Percentiles rank a stretch among this genome's conserved stretches.
phyloP scores from a whole-genome alignment of 352 stramenopile genomes.

The Globisporangium irregulare region DNA sequence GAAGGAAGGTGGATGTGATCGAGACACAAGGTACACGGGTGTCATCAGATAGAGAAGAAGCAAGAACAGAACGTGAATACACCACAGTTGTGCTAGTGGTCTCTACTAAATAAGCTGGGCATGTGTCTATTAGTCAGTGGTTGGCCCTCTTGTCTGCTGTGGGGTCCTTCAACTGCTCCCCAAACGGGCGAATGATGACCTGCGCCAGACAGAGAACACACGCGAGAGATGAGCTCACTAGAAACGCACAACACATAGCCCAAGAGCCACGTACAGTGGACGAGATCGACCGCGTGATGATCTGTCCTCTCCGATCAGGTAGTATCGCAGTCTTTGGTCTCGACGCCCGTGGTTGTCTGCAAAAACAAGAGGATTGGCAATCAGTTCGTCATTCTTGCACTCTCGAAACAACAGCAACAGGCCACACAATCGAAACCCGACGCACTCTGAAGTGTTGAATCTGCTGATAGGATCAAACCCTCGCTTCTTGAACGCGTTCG shows the following conservation, averaged over 20 bases:
- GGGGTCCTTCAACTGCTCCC: slow-evolving; percentile 22
- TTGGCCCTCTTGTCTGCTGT: slow-evolving; percentile 6
- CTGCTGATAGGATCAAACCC: background rate
- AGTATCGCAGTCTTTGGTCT: slow-evolving; percentile 34
- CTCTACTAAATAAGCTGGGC: background rate
- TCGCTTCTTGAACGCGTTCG: slow-evolving; percentile 28
- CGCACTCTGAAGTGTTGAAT: slow-evolving; percentile 10
- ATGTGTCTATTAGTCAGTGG: slow-evolving; percentile 2
- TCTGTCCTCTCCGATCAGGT: slow-evolving; percentile 30
- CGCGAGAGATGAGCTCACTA: background rate
- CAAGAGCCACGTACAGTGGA: slow-evolving; percentile 30
- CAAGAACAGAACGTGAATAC: background rate
- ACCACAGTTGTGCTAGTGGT: background rate
- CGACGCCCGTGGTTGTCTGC: background rate
- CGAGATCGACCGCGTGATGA: slow-evolving; percentile 44
- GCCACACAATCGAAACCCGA: background rate
- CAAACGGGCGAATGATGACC: slow-evolving; percentile 61
- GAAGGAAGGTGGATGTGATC: background rate
- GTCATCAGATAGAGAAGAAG: background rate
- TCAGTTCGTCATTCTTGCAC: background rate
- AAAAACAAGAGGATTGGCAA: background rate
- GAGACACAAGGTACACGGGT: background rate
- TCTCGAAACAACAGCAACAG: background rate
- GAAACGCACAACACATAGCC: background rate
- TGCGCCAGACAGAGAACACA: slow-evolving; percentile 3